A percentile compares a stretch with the other conserved stretches of the same genome.
phyloP scores from a whole-genome alignment of 2,329 filamentous ascomycete species.

The Aspergillus hiratsukae region DNA sequence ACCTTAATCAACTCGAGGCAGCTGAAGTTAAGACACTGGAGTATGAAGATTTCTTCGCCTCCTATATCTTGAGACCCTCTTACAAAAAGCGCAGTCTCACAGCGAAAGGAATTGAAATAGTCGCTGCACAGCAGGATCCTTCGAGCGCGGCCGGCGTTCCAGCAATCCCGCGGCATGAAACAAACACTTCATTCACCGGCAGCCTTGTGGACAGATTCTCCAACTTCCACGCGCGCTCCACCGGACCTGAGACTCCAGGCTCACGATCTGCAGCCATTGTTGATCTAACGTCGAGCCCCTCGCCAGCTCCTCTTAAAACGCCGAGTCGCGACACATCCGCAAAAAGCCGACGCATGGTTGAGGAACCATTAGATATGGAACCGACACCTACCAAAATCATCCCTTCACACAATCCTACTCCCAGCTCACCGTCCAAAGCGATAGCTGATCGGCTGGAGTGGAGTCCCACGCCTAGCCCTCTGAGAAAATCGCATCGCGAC shows the following conservation, averaged over 20 bases:
- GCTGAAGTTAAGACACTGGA: conserved; percentile 21
- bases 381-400: neutral
- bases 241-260: conserved; percentile 7
- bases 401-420: neutral
- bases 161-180: neutral
- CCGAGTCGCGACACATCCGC: neutral
- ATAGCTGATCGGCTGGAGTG: neutral
- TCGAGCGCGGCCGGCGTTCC: conserved; percentile 1
- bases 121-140: conserved; percentile 21
- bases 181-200: conserved; percentile 20
- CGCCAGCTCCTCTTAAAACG: conserved; percentile 2
- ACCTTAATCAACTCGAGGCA: conserved; percentile 25
- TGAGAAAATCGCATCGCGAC: neutral
- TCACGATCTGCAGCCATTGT: conserved; percentile 10
- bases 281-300: conserved; percentile 5
- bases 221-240: conserved; percentile 21
- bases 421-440: neutral
- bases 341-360: neutral
- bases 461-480: neutral
- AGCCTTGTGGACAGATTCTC: conserved; percentile 23
- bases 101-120: conserved; percentile 24
- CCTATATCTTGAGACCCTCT: conserved; percentile 25
- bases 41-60: conserved; percentile 39
- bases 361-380: neutral
- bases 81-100: conserved; percentile 38